A percentile compares a stretch with the other conserved stretches of the same genome.
These are phyloP conservation scores for Geotrichum ghanense DNA, from an alignment of 805 yeast genomes.

Conservation along the genomic window DNA sequence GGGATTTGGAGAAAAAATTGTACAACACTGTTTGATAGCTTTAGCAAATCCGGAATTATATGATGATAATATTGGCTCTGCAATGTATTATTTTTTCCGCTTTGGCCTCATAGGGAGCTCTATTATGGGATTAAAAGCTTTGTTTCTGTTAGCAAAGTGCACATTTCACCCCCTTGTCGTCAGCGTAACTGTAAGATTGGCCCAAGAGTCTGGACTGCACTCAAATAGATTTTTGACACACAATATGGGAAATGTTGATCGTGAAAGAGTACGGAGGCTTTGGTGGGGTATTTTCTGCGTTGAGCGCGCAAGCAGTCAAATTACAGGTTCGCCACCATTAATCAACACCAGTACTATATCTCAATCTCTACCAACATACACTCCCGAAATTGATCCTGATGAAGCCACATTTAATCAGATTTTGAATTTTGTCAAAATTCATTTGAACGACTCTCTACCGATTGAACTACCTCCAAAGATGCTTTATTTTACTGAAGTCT, in stretches of 20 bases:
- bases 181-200: constrained; percentile 37
- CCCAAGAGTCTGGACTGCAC: constrained; percentile 49
- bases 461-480: neutral
- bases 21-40: neutral
- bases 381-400: neutral
- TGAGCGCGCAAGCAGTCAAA: neutral
- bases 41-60: neutral
- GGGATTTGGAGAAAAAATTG: neutral
- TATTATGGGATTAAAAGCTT: constrained; percentile 27
- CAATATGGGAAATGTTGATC: neutral
- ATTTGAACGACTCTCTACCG: neutral
- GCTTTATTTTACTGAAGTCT: neutral
- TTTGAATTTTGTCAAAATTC: neutral
- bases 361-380: neutral
- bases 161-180: neutral
- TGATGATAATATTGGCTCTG: neutral
- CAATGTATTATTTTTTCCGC: neutral
- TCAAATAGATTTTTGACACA: constrained; percentile 27
- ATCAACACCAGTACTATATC: neutral
- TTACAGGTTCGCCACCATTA: neutral
- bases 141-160: constrained; percentile 27
- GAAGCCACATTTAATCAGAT: neutral
- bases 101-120: neutral
- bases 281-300: neutral
- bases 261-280: neutral